Evolutionary conservation across 2,329 filamentous ascomycete genomes (phyloP).

Genomic region (Phialemoniopsis sp.): DNA sequence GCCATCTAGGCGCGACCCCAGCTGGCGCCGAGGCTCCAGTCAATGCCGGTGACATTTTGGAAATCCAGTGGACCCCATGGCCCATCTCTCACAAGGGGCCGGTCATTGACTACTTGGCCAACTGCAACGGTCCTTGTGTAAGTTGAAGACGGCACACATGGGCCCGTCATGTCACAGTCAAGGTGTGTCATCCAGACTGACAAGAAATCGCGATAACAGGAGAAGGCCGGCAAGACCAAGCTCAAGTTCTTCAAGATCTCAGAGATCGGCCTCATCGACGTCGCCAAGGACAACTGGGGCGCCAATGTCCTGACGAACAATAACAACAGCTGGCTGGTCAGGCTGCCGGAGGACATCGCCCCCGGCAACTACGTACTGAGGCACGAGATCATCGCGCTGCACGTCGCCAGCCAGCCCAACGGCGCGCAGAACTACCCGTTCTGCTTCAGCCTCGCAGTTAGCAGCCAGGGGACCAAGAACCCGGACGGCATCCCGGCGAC

Average conservation of each 20-base stretch:
- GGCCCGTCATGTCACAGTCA: too few relatives aligned
- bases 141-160: too few relatives aligned
- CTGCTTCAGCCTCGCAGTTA: conserved; percentile 11
- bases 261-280: conserved; percentile 21
- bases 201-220: conserved; percentile 6
- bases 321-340: conserved; percentile 45
- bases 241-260: conserved; percentile 24
- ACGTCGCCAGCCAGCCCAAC: conserved; percentile 9
- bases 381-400: conserved; percentile 41
- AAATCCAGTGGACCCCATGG: conserved; percentile 21
- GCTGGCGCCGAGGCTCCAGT: conserved; percentile 18
- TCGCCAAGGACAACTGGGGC: conserved; percentile 23
- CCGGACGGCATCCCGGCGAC: conserved; percentile 9
- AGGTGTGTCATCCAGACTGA: background rate
- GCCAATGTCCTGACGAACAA: conserved; percentile 38
- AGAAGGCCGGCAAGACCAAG: conserved; percentile 24
- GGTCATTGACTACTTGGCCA: conserved; percentile 28
- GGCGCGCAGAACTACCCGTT: conserved; percentile 13
- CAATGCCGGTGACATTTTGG: conserved; percentile 18
- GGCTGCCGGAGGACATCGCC: conserved; percentile 37
- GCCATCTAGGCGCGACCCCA: conserved; percentile 18
- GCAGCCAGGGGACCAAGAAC: conserved; percentile 7
- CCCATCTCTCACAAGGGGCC: conserved; percentile 22
- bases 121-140: conserved; percentile 21
- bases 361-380: conserved; percentile 47